Conservation (phyloP, 2,329 filamentous ascomycete species). For the Fusarium subtropicale region DNA sequence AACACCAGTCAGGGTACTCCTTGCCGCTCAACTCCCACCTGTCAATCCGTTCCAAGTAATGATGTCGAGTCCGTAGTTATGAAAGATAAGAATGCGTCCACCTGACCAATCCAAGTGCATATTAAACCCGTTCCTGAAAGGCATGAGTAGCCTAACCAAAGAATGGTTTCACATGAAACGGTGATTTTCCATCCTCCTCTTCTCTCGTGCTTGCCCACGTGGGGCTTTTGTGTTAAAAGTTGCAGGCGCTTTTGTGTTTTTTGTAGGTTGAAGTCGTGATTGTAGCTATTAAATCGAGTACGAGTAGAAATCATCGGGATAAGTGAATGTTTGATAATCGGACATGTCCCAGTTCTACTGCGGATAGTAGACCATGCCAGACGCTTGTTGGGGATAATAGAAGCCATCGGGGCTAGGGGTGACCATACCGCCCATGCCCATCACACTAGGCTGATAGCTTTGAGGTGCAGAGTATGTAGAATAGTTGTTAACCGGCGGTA, state of each 20-base stretch:
- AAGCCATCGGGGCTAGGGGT: conserved; percentile 75
- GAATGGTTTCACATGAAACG: conserved; percentile 15
- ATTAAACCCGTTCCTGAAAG: conserved; percentile 9
- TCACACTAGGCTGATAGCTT: conserved; percentile 67
- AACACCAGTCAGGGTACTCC: conserved; percentile 37
- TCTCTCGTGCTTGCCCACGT: conserved; percentile 11
- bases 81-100: conserved; percentile 33
- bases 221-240: conserved; percentile 36
- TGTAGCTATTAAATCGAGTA: conserved; percentile 51
- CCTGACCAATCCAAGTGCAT: conserved; percentile 31
- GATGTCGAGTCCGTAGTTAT: conserved; percentile 33
- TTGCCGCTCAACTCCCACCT: conserved; percentile 32
- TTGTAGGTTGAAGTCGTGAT: conserved; percentile 45
- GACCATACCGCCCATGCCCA: conserved; percentile 85
- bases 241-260: conserved; percentile 44
- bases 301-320: conserved; percentile 43
- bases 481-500: conserved; percentile 66
- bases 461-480: conserved; percentile 61
- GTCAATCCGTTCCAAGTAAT: conserved; percentile 37
- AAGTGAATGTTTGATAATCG: conserved; percentile 38
- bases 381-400: conserved; percentile 72
- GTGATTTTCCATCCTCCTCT: conserved; percentile 4
- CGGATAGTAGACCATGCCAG: conserved; percentile 70
- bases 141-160: conserved; percentile 1
- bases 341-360: conserved; percentile 59